phyloP scores from a whole-genome alignment of 176 grass and related monocot genomes.

The Cymbopogon citratus region DNA sequence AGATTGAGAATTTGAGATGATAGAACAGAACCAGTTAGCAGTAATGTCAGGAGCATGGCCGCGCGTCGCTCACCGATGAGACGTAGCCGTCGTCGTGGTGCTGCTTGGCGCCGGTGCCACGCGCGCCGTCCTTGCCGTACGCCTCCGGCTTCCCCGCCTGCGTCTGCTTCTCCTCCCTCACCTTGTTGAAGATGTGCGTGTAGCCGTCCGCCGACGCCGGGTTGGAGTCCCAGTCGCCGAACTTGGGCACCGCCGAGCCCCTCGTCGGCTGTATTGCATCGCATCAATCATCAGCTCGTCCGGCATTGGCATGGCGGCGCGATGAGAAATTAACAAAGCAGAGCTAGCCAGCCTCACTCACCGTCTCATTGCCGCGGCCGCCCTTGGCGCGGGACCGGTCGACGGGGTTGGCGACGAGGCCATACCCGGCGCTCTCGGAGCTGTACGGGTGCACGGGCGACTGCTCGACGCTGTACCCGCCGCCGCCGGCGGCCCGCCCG shows the following conservation, averaged over 20 bases:
- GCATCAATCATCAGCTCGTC: not conserved
- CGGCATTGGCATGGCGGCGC: not conserved
- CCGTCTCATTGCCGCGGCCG: slow-evolving; percentile 42
- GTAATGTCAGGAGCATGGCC: not conserved
- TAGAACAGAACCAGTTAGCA: not conserved
- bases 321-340: not conserved
- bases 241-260: slow-evolving; percentile 82
- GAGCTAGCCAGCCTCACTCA: not conserved
- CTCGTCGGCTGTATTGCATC: slow-evolving; percentile 47
- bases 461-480: slow-evolving; percentile 33
- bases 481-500: not conserved
- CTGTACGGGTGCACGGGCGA: slow-evolving; percentile 43
- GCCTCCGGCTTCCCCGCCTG: slow-evolving; percentile 40
- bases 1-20: no score
- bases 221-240: slow-evolving; percentile 95
- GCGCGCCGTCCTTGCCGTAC: slow-evolving; percentile 30
- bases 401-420: slow-evolving; percentile 41
- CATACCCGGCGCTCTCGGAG: slow-evolving; percentile 13
- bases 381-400: slow-evolving; percentile 33
- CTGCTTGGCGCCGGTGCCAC: slow-evolving; percentile 4
- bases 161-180: slow-evolving; percentile 78
- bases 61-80: slow-evolving; percentile 42
- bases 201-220: slow-evolving; percentile 86
- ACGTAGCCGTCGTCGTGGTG: slow-evolving; percentile 38
- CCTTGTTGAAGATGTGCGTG: slow-evolving; percentile 93